These are phyloP conservation scores for Agroathelia rolfsii DNA, from an alignment of 1,284 basidiomycete species.

Conservation along the genomic window DNA sequence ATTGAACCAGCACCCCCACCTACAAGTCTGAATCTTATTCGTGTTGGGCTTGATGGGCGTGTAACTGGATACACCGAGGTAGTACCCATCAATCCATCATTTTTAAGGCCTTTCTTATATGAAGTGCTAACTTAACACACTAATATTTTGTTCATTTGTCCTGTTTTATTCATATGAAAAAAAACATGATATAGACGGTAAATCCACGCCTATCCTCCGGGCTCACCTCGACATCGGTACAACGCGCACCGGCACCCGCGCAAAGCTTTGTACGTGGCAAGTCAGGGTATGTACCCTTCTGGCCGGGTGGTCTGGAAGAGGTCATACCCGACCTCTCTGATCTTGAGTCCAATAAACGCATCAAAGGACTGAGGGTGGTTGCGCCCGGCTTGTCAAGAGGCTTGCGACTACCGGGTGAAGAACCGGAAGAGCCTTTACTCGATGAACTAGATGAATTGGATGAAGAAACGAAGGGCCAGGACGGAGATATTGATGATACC, in stretches of 20 bases:
- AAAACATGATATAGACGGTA: no score
- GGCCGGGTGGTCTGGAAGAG: conserved; percentile 81
- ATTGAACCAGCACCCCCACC: conserved; percentile 68
- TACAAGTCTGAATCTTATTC: conserved; percentile 68
- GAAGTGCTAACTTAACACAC: conserved; percentile 8
- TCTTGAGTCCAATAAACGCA: conserved; percentile 21
- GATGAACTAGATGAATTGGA: conserved; percentile 32
- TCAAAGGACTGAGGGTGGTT: conserved; percentile 42
- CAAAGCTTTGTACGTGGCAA: conserved; percentile 88
- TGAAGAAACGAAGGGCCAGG: conserved; percentile 10
- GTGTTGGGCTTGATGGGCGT: conserved; percentile 69
- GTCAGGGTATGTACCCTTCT: conserved; percentile 85
- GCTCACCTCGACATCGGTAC: conserved; percentile 74
- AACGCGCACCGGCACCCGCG: conserved; percentile 69
- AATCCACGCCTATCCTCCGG: conserved; percentile 45
- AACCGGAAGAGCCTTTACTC: no score
- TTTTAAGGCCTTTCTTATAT: no score
- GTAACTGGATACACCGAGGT: conserved; percentile 79
- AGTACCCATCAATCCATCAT: no score
- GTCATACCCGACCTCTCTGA: conserved; percentile 29
- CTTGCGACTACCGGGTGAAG: conserved; percentile 53
- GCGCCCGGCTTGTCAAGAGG: conserved; percentile 62
- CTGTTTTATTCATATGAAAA: no score
- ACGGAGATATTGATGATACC: conserved; percentile 11
- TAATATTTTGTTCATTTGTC: no score